Percentiles rank a stretch among this genome's conserved stretches.
Conservation (phyloP, 1,284 basidiomycete species). For the Irpex rosettiformis region DNA sequence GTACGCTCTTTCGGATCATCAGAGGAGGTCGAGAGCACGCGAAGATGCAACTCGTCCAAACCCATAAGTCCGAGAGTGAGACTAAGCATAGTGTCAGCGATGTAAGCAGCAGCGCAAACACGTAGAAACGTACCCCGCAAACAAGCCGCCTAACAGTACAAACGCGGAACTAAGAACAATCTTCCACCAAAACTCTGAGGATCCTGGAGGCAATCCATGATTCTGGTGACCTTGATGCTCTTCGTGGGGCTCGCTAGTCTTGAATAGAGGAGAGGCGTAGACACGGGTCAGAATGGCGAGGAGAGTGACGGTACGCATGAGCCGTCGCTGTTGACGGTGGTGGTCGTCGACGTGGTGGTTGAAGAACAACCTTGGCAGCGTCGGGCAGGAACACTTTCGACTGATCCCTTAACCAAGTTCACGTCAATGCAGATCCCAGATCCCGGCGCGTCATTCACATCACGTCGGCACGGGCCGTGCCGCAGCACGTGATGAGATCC, state of each 20-base stretch:
- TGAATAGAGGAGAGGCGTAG: conserved; percentile 4
- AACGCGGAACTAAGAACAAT: conserved; percentile 61
- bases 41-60: conserved; percentile 88
- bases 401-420: not conserved
- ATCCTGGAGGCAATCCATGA: conserved; percentile 32
- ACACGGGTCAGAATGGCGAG: conserved; percentile 8
- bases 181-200: conserved; percentile 65
- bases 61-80: conserved; percentile 94
- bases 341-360: not conserved
- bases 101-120: no score
- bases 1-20: conserved; percentile 63
- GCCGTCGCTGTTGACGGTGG: not conserved
- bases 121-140: conserved; percentile 78
- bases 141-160: conserved; percentile 79
- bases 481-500: not conserved
- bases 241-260: not conserved
- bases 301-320: conserved; percentile 6
- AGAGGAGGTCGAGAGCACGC: conserved; percentile 81
- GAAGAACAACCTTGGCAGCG: not conserved
- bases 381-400: not conserved
- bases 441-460: not conserved
- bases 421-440: not conserved
- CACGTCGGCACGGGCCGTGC: not conserved
- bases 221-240: conserved; percentile 2
- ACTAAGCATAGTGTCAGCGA: no score